These are phyloP conservation scores for Zygnema cylindricum DNA, from an alignment of 139 green algal genomes.

Conservation along the genomic window DNA sequence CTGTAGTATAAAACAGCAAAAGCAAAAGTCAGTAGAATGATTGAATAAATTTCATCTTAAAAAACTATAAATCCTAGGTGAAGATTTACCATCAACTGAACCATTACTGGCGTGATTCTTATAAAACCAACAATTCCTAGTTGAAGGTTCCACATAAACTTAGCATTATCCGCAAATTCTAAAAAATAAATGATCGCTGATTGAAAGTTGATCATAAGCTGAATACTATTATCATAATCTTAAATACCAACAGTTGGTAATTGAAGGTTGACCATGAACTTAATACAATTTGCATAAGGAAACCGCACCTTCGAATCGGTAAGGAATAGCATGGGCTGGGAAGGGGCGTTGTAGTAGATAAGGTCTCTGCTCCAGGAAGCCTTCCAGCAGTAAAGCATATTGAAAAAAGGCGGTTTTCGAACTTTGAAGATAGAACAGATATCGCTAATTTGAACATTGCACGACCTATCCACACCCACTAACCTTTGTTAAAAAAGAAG, in stretches of 20 bases:
- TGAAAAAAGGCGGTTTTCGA: constrained; percentile 50
- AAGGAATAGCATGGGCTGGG: not conserved
- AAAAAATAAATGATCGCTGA: too few species aligned
- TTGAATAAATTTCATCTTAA: not conserved
- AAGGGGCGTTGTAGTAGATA: not conserved
- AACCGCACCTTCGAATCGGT: constrained; percentile 30
- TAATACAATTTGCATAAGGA: too few species aligned
- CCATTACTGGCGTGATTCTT: too few species aligned
- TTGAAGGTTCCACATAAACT: too few species aligned
- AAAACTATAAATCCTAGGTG: not conserved
- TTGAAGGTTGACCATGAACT: too few species aligned
- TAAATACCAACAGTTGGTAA: too few species aligned
- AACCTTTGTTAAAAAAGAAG: too few species aligned
- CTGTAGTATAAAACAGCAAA: not conserved
- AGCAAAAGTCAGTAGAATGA: not conserved
- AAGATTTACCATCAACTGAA: too few species aligned
- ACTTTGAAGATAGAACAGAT: constrained; percentile 52
- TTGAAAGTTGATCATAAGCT: too few species aligned
- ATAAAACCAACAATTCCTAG: too few species aligned
- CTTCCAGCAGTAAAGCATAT: constrained; percentile 35
- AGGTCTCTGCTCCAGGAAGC: not conserved
- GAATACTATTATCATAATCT: too few species aligned
- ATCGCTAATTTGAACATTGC: constrained; percentile 48
- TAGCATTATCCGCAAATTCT: too few species aligned
- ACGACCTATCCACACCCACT: not conserved